phyloP scores from a whole-genome alignment of 805 yeast species.

The Lachancea fermentati region DNA sequence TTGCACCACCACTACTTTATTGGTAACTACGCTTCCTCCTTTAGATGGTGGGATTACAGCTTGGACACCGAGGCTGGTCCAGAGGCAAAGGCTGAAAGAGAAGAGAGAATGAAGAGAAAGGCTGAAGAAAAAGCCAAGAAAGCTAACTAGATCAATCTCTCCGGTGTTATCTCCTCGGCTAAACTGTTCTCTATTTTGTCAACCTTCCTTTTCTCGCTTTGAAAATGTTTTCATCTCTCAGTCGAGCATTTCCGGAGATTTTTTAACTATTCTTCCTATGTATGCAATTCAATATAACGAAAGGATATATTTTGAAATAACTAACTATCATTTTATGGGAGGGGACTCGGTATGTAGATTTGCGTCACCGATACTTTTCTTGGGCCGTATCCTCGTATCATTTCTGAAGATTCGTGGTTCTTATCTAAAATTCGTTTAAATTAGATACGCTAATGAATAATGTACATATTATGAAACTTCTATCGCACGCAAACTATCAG shows the following conservation, averaged over 20 bases:
- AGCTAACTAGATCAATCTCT: constrained; percentile 7
- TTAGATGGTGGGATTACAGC: constrained; percentile 92
- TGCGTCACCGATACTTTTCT: too few species aligned
- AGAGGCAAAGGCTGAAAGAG: constrained; percentile 70
- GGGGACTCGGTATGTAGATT: too few species aligned
- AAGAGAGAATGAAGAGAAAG: constrained; percentile 50
- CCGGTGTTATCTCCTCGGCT: not conserved
- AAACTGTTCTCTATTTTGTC: not conserved
- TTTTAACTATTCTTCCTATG: not conserved
- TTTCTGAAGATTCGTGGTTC: too few species aligned
- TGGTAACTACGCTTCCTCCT: constrained; percentile 91
- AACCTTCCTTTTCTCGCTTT: not conserved
- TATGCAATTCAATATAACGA: not conserved
- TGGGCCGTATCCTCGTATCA: too few species aligned
- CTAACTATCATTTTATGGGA: too few species aligned
- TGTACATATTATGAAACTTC: not conserved
- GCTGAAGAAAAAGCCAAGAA: constrained; percentile 44
- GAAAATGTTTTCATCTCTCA: too few species aligned
- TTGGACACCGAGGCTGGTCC: constrained; percentile 89
- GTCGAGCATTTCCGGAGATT: too few species aligned
- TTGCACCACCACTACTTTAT: constrained; percentile 94
- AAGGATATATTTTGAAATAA: too few species aligned
- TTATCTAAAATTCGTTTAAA: too few species aligned
- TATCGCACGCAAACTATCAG: constrained; percentile 6
- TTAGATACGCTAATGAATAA: not conserved